These are phyloP conservation scores for Colletotrichum nymphaeae DNA, from an alignment of 2,329 filamentous ascomycete species.

Conservation along the genomic window DNA sequence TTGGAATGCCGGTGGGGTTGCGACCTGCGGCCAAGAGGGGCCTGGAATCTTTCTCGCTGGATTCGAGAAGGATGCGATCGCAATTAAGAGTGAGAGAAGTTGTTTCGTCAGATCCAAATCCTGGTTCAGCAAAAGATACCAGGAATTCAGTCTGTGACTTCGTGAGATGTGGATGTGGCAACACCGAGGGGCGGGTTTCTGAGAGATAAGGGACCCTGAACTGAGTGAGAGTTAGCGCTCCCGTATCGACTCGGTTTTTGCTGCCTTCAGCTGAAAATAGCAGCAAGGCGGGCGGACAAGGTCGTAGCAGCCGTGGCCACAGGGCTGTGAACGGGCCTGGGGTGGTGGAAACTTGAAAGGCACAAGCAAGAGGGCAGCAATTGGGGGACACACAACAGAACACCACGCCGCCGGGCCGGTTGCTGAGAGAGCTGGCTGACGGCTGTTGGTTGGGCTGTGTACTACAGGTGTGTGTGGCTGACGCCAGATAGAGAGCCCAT, in stretches of 20 bases:
- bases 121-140: neutral
- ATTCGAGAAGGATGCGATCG: neutral
- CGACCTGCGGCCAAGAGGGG: neutral
- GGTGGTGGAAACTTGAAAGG: neutral
- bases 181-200: slow-evolving; percentile 29
- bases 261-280: slow-evolving; percentile 34
- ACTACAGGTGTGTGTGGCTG: neutral
- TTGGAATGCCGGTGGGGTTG: neutral
- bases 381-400: neutral
- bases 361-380: slow-evolving; percentile 1
- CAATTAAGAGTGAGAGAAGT: neutral
- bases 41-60: neutral
- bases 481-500: neutral
- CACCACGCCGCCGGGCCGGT: slow-evolving; percentile 4
- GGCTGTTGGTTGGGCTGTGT: neutral
- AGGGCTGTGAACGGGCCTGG: slow-evolving; percentile 23
- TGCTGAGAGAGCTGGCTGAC: neutral
- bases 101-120: neutral
- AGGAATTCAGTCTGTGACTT: neutral
- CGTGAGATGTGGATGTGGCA: slow-evolving; percentile 19
- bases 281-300: slow-evolving; percentile 11
- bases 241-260: neutral
- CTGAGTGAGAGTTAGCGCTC: neutral
- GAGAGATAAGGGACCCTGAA: slow-evolving; percentile 36
- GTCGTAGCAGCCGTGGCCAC: slow-evolving; percentile 4